Conservation (phyloP, 345 rosid species). For the Lumnitzera racemosa region DNA sequence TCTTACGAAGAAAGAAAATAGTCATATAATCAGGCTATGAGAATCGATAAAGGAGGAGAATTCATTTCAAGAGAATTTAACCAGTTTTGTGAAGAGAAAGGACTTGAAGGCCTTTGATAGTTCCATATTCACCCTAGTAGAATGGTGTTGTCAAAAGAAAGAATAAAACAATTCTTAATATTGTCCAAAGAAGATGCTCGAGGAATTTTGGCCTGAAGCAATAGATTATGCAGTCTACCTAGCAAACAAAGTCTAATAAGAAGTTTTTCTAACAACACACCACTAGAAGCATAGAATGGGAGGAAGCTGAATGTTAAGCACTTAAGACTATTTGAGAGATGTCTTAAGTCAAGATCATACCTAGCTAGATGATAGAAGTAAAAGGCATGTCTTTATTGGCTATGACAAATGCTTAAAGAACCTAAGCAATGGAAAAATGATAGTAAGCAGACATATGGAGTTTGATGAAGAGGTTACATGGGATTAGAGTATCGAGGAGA, state of each 20-base stretch:
- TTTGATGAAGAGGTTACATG: neutral
- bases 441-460: neutral
- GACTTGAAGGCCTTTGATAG: neutral
- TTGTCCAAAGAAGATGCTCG: neutral
- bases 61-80: neutral
- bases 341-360: too few species aligned
- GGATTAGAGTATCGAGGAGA: too few species aligned
- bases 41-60: slow-evolving; percentile 3
- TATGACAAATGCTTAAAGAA: neutral
- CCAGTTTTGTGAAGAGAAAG: neutral
- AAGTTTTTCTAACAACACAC: neutral
- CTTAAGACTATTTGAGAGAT: neutral
- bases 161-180: slow-evolving; percentile 1
- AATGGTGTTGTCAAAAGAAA: neutral
- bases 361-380: too few species aligned
- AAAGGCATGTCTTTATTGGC: too few species aligned
- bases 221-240: neutral
- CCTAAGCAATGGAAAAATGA: neutral
- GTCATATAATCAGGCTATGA: neutral
- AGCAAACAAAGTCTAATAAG: neutral
- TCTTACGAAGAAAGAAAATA: neutral
- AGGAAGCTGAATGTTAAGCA: neutral
- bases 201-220: slow-evolving; percentile 1
- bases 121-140: neutral
- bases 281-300: neutral